Conservation (phyloP, 495 filamentous ascomycete genomes). For the Paragyromitra xinjiangensis region DNA sequence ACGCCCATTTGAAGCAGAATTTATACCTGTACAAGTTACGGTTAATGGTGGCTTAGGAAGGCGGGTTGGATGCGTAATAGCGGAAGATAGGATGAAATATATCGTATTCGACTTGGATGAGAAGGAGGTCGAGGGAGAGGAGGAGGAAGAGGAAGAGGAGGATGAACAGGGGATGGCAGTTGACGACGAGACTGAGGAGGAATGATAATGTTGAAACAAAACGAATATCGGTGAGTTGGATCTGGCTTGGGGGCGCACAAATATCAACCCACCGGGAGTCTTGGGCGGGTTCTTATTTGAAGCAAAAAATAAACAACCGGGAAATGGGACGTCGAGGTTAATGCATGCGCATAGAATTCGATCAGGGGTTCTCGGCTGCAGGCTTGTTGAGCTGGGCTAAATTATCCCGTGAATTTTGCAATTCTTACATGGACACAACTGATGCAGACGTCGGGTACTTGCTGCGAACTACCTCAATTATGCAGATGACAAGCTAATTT, state of each 20-base stretch:
- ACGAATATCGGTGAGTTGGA: conserved; percentile 19
- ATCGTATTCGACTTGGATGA: conserved; percentile 68
- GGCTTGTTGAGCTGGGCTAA: conserved; percentile 25
- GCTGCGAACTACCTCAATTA: conserved; percentile 34
- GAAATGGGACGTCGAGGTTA: conserved; percentile 36
- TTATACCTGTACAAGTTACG: conserved; percentile 63
- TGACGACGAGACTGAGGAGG: conserved; percentile 43
- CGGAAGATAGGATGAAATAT: conserved; percentile 66
- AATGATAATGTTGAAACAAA: conserved; percentile 37
- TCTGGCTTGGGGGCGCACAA: conserved; percentile 13
- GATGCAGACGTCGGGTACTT: conserved; percentile 39
- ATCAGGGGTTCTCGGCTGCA: conserved; percentile 37
- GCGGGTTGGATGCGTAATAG: conserved; percentile 67
- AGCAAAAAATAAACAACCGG: conserved; percentile 31
- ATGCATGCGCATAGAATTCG: conserved; percentile 38
- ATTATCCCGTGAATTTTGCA: conserved; percentile 29
- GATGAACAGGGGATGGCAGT: conserved; percentile 57
- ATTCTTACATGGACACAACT: conserved; percentile 28
- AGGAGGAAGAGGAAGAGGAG: conserved; percentile 53
- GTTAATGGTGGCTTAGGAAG: conserved; percentile 67
- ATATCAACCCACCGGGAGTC: conserved; percentile 13
- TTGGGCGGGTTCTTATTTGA: conserved; percentile 47
- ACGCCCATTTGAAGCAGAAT: conserved; percentile 59
- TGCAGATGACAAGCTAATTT: conserved; percentile 40
- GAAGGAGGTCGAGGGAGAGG: conserved; percentile 51